Conservation (phyloP, 2,329 filamentous ascomycete species). For the Colletotrichum theobromicola region DNA sequence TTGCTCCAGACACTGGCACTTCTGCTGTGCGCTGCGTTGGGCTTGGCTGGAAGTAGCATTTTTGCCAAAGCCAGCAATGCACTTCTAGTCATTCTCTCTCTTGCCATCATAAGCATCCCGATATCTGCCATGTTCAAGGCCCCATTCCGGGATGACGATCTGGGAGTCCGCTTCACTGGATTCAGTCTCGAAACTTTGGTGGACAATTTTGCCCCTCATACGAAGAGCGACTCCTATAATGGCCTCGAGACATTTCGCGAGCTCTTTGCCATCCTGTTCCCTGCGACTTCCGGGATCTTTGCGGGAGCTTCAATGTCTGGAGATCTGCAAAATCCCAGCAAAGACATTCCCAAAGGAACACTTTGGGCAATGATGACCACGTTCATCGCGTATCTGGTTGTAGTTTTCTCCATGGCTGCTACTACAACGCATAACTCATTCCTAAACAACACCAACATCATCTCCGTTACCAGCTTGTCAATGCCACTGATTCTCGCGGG, state of each 20-base stretch:
- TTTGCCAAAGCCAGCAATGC: slow-evolving; percentile 84
- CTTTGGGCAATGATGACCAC: slow-evolving; percentile 79
- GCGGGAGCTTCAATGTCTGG: slow-evolving; percentile 90
- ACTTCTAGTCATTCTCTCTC: slow-evolving; percentile 71
- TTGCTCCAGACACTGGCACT: slow-evolving; percentile 76
- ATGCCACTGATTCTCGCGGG: slow-evolving; percentile 76
- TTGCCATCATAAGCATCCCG: slow-evolving; percentile 83
- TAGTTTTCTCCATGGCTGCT: slow-evolving; percentile 79
- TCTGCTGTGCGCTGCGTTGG: slow-evolving; percentile 74
- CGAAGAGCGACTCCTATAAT: slow-evolving; percentile 64
- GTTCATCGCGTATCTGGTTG: slow-evolving; percentile 75
- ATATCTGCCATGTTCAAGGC: slow-evolving; percentile 72
- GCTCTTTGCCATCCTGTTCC: slow-evolving; percentile 86
- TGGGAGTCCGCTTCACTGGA: slow-evolving; percentile 79
- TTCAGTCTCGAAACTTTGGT: slow-evolving; percentile 72
- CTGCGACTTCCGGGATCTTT: slow-evolving; percentile 64
- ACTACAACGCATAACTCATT: slow-evolving; percentile 78
- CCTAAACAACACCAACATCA: slow-evolving; percentile 77
- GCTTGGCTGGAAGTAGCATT: slow-evolving; percentile 78
- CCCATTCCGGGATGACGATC: slow-evolving; percentile 68
- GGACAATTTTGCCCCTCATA: slow-evolving; percentile 77
- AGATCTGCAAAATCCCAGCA: slow-evolving; percentile 82
- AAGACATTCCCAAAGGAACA: slow-evolving; percentile 84
- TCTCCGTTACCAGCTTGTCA: slow-evolving; percentile 82
- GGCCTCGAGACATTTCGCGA: slow-evolving; percentile 77